Conservation (phyloP, 1,284 basidiomycete species). For the Ceratobasidium sp. region DNA sequence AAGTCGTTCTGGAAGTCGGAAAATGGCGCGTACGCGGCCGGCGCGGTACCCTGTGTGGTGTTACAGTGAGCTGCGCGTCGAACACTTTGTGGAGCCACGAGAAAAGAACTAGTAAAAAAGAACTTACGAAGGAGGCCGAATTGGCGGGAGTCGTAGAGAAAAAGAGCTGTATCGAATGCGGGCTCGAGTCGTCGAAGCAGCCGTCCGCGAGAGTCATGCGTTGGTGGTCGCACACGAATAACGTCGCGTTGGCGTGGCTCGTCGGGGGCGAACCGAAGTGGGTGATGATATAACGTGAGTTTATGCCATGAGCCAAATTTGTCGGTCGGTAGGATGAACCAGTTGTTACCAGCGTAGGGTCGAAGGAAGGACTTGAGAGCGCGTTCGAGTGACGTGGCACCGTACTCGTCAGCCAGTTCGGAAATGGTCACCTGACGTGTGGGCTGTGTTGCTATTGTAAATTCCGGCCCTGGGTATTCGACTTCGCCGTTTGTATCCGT, state of each 20-base stretch:
- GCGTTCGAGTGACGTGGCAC: background rate
- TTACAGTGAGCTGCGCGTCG: no score
- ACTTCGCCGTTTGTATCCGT: background rate
- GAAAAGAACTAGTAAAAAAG: no score
- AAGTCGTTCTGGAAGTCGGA: conserved; percentile 8
- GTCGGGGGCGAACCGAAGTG: background rate
- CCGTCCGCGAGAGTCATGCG: background rate
- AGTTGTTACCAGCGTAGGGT: background rate
- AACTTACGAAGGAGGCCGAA: background rate
- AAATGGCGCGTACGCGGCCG: conserved; percentile 23
- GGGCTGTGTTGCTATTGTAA: background rate
- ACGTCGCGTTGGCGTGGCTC: background rate
- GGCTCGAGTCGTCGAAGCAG: background rate
- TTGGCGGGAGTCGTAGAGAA: background rate
- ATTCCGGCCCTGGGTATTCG: background rate
- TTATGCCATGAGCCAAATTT: background rate
- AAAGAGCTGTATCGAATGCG: background rate
- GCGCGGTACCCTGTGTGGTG: conserved; percentile 7
- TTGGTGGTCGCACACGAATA: background rate
- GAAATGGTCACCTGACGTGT: background rate
- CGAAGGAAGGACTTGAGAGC: background rate
- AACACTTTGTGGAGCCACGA: no score
- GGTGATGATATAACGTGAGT: background rate
- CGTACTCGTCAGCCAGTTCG: background rate
- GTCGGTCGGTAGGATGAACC: background rate